These are phyloP conservation scores for Irpex sp. DNA, from an alignment of 1,284 basidiomycete genomes.

Conservation along the genomic window DNA sequence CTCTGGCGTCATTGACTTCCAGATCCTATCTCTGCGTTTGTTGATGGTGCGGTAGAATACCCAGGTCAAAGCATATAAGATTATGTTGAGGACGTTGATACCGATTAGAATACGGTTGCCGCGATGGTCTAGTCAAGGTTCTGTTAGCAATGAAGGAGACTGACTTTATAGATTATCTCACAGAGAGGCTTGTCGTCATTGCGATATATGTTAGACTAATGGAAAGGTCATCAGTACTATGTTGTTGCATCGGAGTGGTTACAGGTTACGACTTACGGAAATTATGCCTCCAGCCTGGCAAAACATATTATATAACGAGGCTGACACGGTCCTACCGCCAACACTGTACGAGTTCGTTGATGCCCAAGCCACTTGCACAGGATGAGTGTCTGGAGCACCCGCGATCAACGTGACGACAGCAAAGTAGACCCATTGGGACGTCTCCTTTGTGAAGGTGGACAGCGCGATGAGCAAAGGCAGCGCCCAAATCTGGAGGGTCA, in stretches of 20 bases:
- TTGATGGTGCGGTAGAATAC: constrained; percentile 57
- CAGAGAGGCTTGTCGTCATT: constrained; percentile 27
- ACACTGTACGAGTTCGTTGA: constrained; percentile 61
- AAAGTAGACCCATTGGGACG: constrained; percentile 60
- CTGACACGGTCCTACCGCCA: constrained; percentile 53
- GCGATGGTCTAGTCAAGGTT: constrained; percentile 30
- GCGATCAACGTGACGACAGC: constrained; percentile 52
- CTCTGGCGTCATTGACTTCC: constrained; percentile 49
- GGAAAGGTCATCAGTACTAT: constrained; percentile 41
- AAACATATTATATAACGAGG: constrained; percentile 61
- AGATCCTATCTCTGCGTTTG: constrained; percentile 43
- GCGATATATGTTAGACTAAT: constrained; percentile 30
- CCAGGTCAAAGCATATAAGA: constrained; percentile 46
- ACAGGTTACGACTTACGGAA: neutral
- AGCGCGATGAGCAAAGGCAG: constrained; percentile 56
- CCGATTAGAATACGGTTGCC: constrained; percentile 35
- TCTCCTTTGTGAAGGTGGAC: constrained; percentile 47
- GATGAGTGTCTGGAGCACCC: constrained; percentile 45
- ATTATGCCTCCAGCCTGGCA: constrained; percentile 43
- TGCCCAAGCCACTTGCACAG: constrained; percentile 56
- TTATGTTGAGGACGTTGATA: constrained; percentile 35
- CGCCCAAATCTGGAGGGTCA: constrained; percentile 57
- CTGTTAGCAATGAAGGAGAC: neutral
- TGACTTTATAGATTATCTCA: neutral
- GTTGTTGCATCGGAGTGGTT: constrained; percentile 1